These are phyloP conservation scores for Hypomontagnella monticulosa DNA, from an alignment of 495 filamentous ascomycete genomes.

Conservation along the genomic window DNA sequence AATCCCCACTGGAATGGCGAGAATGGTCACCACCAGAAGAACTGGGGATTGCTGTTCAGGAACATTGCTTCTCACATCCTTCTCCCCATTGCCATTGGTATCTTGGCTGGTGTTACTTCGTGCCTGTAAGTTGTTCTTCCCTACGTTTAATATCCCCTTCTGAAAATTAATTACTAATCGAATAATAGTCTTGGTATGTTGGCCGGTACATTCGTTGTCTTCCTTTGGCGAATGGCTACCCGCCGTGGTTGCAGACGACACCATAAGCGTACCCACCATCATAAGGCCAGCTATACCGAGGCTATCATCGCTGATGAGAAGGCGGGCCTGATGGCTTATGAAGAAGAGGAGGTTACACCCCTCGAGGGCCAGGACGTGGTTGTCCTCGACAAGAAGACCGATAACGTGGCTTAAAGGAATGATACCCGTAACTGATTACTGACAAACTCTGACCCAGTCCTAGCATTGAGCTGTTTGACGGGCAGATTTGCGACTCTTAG, in stretches of 20 bases:
- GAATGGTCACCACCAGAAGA: conserved; percentile 42
- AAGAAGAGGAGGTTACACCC: conserved; percentile 48
- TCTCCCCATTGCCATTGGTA: conserved; percentile 61
- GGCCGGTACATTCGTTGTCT: conserved; percentile 58
- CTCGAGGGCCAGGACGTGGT: conserved; percentile 48
- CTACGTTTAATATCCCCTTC: no score
- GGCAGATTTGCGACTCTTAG: conserved; percentile 12
- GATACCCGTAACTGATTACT: conserved; percentile 25
- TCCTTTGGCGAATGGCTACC: conserved; percentile 54
- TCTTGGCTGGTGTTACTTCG: conserved; percentile 61
- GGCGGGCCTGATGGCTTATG: conserved; percentile 52
- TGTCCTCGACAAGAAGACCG: conserved; percentile 41
- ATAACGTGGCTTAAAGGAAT: conserved; percentile 40
- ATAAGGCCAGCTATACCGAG: conserved; percentile 46
- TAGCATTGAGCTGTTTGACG: conserved; percentile 5
- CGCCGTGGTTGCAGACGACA: conserved; percentile 43
- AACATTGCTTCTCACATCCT: conserved; percentile 60
- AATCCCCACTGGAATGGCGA: conserved; percentile 7
- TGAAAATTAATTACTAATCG: conserved; percentile 14
- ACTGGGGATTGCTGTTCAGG: conserved; percentile 55
- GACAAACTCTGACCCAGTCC: not conserved
- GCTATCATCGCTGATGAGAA: conserved; percentile 53
- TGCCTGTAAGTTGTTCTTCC: conserved; percentile 54
- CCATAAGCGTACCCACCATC: conserved; percentile 41
- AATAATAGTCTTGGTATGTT: conserved; percentile 59